Conservation (phyloP, 2,329 filamentous ascomycete species). For the Aspergillus calidoustus region DNA sequence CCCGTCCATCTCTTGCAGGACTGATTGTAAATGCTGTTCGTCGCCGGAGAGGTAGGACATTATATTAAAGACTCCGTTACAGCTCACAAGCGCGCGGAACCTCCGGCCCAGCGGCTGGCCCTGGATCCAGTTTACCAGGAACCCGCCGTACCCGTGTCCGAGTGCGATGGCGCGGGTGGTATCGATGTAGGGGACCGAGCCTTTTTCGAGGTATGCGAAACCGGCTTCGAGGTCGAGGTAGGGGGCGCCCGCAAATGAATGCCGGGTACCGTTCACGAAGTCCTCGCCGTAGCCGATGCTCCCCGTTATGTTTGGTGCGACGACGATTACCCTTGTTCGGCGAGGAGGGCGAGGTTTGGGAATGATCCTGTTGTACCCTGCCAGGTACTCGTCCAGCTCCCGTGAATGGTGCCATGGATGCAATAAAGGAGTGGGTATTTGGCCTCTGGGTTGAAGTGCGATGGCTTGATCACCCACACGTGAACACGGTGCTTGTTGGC, state of each 20-base stretch:
- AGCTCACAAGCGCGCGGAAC: background rate
- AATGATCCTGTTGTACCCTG: background rate
- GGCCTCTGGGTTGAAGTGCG: background rate
- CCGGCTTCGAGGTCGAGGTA: slow-evolving; percentile 1
- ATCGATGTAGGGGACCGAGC: slow-evolving; percentile 3
- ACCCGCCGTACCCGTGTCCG: slow-evolving; percentile 1
- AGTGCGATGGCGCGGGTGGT: slow-evolving; percentile 1
- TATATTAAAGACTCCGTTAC: slow-evolving; percentile 4
- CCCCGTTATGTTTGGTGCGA: slow-evolving; percentile 4
- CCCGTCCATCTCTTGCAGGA: background rate
- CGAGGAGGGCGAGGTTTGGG: background rate
- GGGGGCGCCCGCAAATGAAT: background rate
- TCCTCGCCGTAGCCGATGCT: slow-evolving; percentile 6
- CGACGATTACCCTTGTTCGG: slow-evolving; percentile 6
- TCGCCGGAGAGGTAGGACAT: background rate
- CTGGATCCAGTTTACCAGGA: slow-evolving; percentile 10
- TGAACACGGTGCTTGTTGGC: background rate
- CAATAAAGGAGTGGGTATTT: slow-evolving; percentile 3
- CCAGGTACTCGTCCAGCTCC: slow-evolving; percentile 1
- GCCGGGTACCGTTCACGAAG: background rate
- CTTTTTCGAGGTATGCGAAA: slow-evolving; percentile 4
- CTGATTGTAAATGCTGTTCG: background rate
- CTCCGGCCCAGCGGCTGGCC: slow-evolving; percentile 4
- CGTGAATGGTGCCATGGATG: background rate
- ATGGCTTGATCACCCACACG: slow-evolving; percentile 5